A percentile compares a stretch with the other conserved stretches of the same genome.
Conservation (phyloP, 768 basidiomycete species). For the Collybiopsis confluens region DNA sequence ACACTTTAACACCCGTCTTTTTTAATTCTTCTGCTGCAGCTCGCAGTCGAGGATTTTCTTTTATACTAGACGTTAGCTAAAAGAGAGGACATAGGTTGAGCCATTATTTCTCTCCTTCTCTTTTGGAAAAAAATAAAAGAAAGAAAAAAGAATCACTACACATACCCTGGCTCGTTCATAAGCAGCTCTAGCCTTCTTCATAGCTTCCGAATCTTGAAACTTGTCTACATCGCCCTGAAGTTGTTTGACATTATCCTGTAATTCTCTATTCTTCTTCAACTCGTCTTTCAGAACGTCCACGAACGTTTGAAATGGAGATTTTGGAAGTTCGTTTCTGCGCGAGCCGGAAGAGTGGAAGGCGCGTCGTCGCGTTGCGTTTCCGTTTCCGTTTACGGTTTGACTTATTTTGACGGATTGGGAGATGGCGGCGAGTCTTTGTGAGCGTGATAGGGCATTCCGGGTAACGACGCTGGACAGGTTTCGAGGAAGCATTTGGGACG, state of each 20-base stretch:
- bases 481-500: slow-evolving; percentile 43
- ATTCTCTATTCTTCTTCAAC: slow-evolving; percentile 86
- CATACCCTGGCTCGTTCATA: slow-evolving; percentile 92
- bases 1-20: slow-evolving; percentile 85
- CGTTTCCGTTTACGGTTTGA: no score
- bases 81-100: no score
- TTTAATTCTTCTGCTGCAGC: slow-evolving; percentile 92
- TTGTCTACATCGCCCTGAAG: slow-evolving; percentile 97
- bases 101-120: not conserved
- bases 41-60: slow-evolving; percentile 89
- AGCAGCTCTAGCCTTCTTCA: slow-evolving; percentile 86
- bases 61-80: slow-evolving; percentile 88
- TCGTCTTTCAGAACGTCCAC: slow-evolving; percentile 93
- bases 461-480: slow-evolving; percentile 37
- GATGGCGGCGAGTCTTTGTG: slow-evolving; percentile 5
- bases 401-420: no score
- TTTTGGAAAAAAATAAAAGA: no score
- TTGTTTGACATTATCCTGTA: slow-evolving; percentile 96
- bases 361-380: no score
- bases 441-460: slow-evolving; percentile 18
- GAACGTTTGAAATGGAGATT: slow-evolving; percentile 95
- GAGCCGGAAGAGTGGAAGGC: slow-evolving; percentile 67
- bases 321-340: slow-evolving; percentile 62
- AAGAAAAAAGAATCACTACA: no score
- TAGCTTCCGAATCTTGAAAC: slow-evolving; percentile 92